Conservation (phyloP, 2,329 filamentous ascomycete species). For the Kalaharituber pfeilii region DNA sequence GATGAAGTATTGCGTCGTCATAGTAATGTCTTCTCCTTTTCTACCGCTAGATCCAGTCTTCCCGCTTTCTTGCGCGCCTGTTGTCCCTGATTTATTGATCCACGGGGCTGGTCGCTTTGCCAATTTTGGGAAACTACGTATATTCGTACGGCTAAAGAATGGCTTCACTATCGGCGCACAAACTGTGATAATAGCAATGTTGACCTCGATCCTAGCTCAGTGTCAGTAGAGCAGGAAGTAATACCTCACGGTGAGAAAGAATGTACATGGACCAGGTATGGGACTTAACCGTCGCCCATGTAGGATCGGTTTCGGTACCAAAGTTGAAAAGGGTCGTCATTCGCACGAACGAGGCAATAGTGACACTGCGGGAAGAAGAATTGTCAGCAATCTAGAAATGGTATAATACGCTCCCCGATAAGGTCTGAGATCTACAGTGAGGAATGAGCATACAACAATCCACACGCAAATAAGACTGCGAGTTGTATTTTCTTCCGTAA, state of each 20-base stretch:
- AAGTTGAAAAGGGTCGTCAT: neutral
- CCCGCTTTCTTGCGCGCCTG: no score
- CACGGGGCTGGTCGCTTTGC: no score
- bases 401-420: neutral
- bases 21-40: no score
- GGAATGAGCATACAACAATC: constrained; percentile 19
- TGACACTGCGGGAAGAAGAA: neutral
- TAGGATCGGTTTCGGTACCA: neutral
- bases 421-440: neutral
- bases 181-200: constrained; percentile 12
- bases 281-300: neutral
- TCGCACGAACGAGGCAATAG: constrained; percentile 1
- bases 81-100: no score
- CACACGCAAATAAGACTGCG: constrained; percentile 34
- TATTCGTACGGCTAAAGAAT: constrained; percentile 6
- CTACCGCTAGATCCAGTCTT: no score
- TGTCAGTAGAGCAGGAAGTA: neutral
- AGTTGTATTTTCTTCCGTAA: constrained; percentile 33
- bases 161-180: constrained; percentile 12
- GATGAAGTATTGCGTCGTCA: neutral
- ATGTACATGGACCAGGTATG: constrained; percentile 1
- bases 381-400: neutral
- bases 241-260: neutral
- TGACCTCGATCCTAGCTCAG: constrained; percentile 7
- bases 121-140: no score